Percentiles rank a stretch among this genome's conserved stretches.
Evolutionary conservation across 2,329 filamentous ascomycete genomes (phyloP).

Genomic region (Diaporthe sp.): DNA sequence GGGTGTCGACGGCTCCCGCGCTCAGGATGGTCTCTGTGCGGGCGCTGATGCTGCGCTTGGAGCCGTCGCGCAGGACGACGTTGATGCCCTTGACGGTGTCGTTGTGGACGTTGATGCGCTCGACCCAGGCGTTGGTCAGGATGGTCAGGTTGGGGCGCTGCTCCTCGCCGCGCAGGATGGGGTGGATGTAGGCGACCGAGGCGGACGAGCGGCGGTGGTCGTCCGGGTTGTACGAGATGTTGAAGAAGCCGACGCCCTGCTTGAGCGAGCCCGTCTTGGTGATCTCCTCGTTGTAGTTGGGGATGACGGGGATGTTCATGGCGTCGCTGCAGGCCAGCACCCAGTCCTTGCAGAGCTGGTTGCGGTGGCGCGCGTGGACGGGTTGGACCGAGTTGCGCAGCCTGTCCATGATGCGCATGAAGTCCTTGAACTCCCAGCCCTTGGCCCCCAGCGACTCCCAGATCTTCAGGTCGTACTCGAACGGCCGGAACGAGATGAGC

Average conservation of each 20-base stretch:
- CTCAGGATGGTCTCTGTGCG: constrained; percentile 84
- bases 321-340: constrained; percentile 83
- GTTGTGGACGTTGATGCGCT: constrained; percentile 80
- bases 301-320: constrained; percentile 83
- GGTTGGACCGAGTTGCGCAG: constrained; percentile 92
- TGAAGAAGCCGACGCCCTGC: constrained; percentile 90
- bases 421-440: constrained; percentile 89
- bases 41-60: constrained; percentile 69
- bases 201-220: constrained; percentile 87
- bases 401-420: constrained; percentile 86
- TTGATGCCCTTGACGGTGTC: constrained; percentile 81
- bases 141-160: constrained; percentile 86
- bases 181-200: constrained; percentile 93
- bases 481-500: constrained; percentile 91
- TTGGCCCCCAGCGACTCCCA: constrained; percentile 87
- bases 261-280: constrained; percentile 78
- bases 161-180: constrained; percentile 87
- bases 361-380: constrained; percentile 86
- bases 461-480: constrained; percentile 87
- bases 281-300: constrained; percentile 91
- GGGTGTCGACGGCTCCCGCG: constrained; percentile 86
- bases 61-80: constrained; percentile 70
- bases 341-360: constrained; percentile 94
- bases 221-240: constrained; percentile 91
- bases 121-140: constrained; percentile 90